Evolutionary conservation across 2,329 filamentous ascomycete species (phyloP).

Genomic region (Epichloe amarillans): DNA sequence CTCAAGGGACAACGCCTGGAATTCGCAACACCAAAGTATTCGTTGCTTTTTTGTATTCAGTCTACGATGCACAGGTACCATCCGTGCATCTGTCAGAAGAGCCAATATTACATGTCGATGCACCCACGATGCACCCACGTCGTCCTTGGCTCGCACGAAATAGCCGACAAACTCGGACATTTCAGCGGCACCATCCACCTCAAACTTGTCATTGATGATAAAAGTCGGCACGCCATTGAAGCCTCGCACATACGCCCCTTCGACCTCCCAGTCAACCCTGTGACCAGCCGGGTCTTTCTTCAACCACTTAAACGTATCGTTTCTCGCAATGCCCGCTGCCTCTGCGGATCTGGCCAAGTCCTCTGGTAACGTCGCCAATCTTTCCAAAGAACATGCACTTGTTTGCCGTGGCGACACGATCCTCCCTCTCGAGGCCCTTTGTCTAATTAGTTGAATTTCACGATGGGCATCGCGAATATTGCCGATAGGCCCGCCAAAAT

Average conservation of each 20-base stretch:
- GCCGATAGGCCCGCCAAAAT: slow-evolving; percentile 56
- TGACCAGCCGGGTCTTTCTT: slow-evolving; percentile 38
- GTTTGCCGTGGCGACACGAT: slow-evolving; percentile 44
- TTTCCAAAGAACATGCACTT: slow-evolving; percentile 56
- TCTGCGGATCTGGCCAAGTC: slow-evolving; percentile 39
- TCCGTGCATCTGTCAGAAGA: not conserved
- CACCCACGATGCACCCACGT: slow-evolving; percentile 1
- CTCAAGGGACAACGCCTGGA: not conserved
- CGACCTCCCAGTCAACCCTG: slow-evolving; percentile 44
- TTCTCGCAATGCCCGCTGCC: slow-evolving; percentile 37
- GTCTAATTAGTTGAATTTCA: slow-evolving; percentile 54
- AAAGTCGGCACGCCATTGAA: slow-evolving; percentile 64
- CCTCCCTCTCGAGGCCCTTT: slow-evolving; percentile 35
- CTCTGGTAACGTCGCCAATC: slow-evolving; percentile 48
- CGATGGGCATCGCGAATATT: slow-evolving; percentile 72
- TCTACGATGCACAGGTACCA: no score
- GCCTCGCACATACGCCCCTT: slow-evolving; percentile 33
- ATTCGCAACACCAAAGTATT: not conserved
- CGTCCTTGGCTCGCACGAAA: slow-evolving; percentile 39
- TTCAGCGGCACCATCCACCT: slow-evolving; percentile 59
- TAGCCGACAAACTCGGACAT: slow-evolving; percentile 50
- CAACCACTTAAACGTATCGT: slow-evolving; percentile 41
- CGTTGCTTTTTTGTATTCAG: not conserved
- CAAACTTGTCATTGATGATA: slow-evolving; percentile 53
- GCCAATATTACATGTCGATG: not conserved